Percentiles rank a stretch among this genome's conserved stretches.
Conservation (phyloP, 164 flowering plant genomes). For the Berberis vulgaris region DNA sequence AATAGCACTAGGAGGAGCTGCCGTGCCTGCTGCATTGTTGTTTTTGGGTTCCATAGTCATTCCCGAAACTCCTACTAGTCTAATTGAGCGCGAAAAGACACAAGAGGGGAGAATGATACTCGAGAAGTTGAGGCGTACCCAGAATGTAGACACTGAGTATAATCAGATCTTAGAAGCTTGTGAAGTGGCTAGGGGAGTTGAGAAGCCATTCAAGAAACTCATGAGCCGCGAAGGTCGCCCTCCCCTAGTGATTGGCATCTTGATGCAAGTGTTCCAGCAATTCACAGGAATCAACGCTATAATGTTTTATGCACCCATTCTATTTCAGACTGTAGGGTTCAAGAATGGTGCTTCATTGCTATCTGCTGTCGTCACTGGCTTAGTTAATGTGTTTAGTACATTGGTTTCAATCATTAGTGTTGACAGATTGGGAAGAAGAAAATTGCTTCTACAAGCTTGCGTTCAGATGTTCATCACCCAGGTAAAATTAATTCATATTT, state of each 20-base stretch:
- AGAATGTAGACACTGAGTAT: conserved; percentile 19
- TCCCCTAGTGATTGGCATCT: conserved; percentile 14
- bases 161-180: conserved; percentile 8
- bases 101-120: conserved; percentile 13
- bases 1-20: conserved; percentile 20
- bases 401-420: conserved; percentile 10
- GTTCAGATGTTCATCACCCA: conserved; percentile 15
- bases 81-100: conserved; percentile 16
- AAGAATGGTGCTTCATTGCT: conserved; percentile 11
- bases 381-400: conserved; percentile 16
- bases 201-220: conserved; percentile 12
- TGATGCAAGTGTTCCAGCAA: conserved; percentile 22
- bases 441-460: conserved; percentile 14
- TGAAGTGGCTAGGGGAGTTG: conserved; percentile 8
- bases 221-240: conserved; percentile 7
- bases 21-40: conserved; percentile 16
- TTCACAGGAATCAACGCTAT: conserved; percentile 25
- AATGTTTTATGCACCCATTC: conserved; percentile 25
- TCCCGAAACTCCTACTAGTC: conserved; percentile 29
- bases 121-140: conserved; percentile 16
- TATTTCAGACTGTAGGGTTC: conserved; percentile 18
- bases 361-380: conserved; percentile 18
- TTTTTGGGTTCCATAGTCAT: conserved; percentile 16
- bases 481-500: conserved; percentile 4
- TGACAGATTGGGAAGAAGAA: conserved; percentile 14